Conservation (phyloP, 371 early-diverging fungal species). For the Mortierella sp. region DNA sequence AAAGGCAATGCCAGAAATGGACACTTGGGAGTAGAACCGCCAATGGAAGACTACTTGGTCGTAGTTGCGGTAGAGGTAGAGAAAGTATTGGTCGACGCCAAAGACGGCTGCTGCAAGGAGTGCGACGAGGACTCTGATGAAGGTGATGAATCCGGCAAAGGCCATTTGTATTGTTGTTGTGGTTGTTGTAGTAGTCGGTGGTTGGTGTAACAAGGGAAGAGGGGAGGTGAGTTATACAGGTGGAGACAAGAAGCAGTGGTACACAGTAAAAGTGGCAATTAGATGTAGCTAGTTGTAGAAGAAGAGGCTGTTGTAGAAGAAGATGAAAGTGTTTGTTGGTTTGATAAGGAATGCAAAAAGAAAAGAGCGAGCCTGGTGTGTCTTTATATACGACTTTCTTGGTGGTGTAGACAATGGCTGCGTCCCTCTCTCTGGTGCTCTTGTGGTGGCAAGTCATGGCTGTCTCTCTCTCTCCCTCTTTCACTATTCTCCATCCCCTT, state of each 20-base stretch:
- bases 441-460: background rate
- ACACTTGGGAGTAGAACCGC: conserved; percentile 17
- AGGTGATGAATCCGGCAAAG: conserved; percentile 16
- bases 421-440: background rate
- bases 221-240: background rate
- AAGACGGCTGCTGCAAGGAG: conserved; percentile 13
- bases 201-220: background rate
- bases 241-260: background rate
- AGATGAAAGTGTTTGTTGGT: background rate
- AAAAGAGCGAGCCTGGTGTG: background rate
- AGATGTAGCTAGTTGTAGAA: background rate
- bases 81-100: conserved; percentile 35
- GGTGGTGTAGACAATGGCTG: no score
- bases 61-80: conserved; percentile 19
- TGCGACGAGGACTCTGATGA: conserved; percentile 19
- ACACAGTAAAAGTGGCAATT: background rate
- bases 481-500: background rate
- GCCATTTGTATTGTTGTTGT: conserved; percentile 21
- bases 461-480: background rate
- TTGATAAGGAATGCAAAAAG: background rate
- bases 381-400: background rate
- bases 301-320: background rate
- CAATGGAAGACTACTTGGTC: conserved; percentile 27
- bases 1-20: conserved; percentile 19
- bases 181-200: background rate